Evolutionary conservation across 768 basidiomycete genomes (phyloP), one percentile per base, ranked within the genome.

Genomic region (Rhodotorula sphaerocarpa): DNA sequence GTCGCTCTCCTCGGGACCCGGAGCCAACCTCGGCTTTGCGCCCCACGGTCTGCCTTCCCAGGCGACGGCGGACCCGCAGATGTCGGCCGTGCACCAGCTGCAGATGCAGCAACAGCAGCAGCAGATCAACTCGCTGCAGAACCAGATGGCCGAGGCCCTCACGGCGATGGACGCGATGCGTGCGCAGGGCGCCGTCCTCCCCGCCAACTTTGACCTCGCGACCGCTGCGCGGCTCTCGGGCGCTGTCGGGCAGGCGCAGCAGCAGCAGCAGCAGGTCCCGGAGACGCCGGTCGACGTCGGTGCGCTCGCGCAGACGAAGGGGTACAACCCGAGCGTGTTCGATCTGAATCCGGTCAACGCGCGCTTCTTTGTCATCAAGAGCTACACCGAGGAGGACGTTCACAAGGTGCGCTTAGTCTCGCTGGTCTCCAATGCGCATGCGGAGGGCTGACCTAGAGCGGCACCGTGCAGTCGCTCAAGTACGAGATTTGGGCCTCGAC

Each of bases 321-420:
- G 90, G 23, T 95, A 95, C 74, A 95, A 95, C 69, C 91, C 91
- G 16, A 76, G 81, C 21, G 82, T 81, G 55, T 93, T 95, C 71
- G 90, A 95, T 70, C 82, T 81, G 53, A 80, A 84, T 54, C 91
- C 91, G 15, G 73, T 80, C 51, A 88, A 85, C 75, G 89, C 93
- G 6, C 82, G 92, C 21, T 97, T 81, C 77, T 96, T 96, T 73
- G 93, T 97, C 36, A 97, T 99, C 80, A 99, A 99, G 75, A 93
- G 90, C 0, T 99, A 92, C 77, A 97, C 95, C 2, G 93, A 97
- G 75, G 95, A 96, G 72, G 93, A 99, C 73, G 93, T 99, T 1
- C 93, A 97, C 78, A 99, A 99, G 61, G 50, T 51, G 34, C 10
- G 50, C 33, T 7, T 5, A 7, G 28, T 31, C 30, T 27, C 14